Base-by-base conservation (phyloP, 345 rosid species). In the Triadica sebifera region DNA sequence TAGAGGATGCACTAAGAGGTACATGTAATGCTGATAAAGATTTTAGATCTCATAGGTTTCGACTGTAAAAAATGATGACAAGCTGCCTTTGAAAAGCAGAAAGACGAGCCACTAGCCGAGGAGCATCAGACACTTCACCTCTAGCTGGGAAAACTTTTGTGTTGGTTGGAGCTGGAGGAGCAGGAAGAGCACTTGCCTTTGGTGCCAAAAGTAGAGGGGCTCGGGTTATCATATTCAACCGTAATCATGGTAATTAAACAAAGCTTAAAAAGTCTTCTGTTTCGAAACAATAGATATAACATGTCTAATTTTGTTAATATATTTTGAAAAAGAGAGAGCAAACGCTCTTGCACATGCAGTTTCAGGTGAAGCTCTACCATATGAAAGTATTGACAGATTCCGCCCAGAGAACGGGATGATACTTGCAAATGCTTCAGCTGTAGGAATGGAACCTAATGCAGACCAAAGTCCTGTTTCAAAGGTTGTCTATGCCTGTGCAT, bases 111-210 rank as follows among this genome's bases (percentile, higher is more conserved):
- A 65, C 25, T 41, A 17, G 37, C 10, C 41, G 24, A 8, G 55
- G 56, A 43, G 45, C 25, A 41, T 25, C 68, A 75, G 71, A 52
- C 17, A 61, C 68, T 64, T 76, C 87, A 13, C 84, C 83, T 13
- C 63, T 88, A 49, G 68, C 76, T 1, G 90, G 90, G 71, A 89
- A 80, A 78, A 71, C 77, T 58, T 89, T 89, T 64, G 89, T 87
- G 63, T 73, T 87, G 24, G 85, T 82, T 47, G 93, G 93, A 16
- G 93, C 88, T 51, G 90, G 90, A 43, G 90, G 90, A 45, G 93
- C 90, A 7, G 90, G 90, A 64, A 79, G 90, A 82, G 90, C 93
- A 52, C 78, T 87, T 69, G 93, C 87, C 17, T 84, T 87, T 46
- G 90, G 89, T 41, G 93, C 88, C 46, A 86, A 78, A 65, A 87